Conservation (phyloP, 75 land plant species). For the Azolla pinnata region DNA sequence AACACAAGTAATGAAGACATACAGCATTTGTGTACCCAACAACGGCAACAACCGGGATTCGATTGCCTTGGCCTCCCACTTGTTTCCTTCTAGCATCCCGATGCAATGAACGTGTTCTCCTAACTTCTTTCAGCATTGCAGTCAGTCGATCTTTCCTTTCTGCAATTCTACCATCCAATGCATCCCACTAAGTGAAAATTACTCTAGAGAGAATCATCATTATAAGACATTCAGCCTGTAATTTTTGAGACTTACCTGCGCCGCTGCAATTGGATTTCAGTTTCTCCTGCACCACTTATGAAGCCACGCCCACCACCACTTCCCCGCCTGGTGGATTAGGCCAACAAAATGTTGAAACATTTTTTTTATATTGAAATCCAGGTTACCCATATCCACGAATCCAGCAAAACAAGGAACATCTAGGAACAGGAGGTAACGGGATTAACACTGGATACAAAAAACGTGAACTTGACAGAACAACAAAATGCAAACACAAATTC, state of each 20-base stretch:
- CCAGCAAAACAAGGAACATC: too few relatives aligned
- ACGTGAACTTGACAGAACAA: too few relatives aligned
- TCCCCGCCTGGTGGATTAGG: conserved; percentile 47
- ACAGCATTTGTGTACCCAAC: conserved; percentile 99
- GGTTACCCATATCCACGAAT: too few relatives aligned
- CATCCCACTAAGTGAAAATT: background rate
- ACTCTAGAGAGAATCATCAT: conserved; percentile 6
- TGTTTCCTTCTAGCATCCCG: conserved; percentile 63
- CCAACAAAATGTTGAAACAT: background rate
- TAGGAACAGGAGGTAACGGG: too few relatives aligned
- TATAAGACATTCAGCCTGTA: background rate
- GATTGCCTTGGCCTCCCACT: conserved; percentile 35
- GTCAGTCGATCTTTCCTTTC: conserved; percentile 50
- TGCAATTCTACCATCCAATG: conserved; percentile 40
- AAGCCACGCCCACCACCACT: conserved; percentile 76
- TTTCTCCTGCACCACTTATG: conserved; percentile 95
- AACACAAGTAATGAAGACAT: conserved; percentile 13
- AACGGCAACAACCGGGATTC: conserved; percentile 71
- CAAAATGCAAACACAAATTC: background rate
- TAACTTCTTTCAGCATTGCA: conserved; percentile 57
- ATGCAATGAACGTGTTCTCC: conserved; percentile 75
- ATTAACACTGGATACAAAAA: too few relatives aligned
- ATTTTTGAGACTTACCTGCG: conserved; percentile 42
- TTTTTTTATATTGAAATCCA: background rate
- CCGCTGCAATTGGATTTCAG: conserved; percentile 89